Base-by-base conservation (phyloP, 2,329 filamentous ascomycete species). In the Colletotrichum gloeosporioides region DNA sequence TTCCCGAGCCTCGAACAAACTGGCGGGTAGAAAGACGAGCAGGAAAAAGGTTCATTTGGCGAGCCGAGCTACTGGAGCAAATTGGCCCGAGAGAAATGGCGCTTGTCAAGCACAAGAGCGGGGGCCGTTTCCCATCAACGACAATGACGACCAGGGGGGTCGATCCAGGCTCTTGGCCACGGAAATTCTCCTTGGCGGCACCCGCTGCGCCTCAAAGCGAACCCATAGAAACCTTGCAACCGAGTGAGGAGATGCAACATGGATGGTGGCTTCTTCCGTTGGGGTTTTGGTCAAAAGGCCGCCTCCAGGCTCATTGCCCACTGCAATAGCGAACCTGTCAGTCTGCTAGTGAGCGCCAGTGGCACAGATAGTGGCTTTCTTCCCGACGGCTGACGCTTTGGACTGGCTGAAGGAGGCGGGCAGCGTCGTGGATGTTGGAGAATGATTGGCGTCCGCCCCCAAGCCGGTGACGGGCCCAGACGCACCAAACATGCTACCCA, bases 81-180 rank as follows among this genome's bases (percentile, higher is more conserved):
- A 73, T 75, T 75, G 63, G 39, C 55, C 53, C 63, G 62, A 62
- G 55, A 63, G 53, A 75, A 71, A 66, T 65, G 67, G 68, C 64
- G 55, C 71, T 59, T 73, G 71, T 69, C 71, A 73, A 27, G 68
- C 69, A 70, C 36, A 62, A n/a, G 27, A 70, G 68, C 55, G 68
- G 68, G 63, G 68, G 36, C 18, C 68, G 57, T 70, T 70, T 70
- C 68, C 57, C 27, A 63, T 70, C 68, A 70, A 70, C 53, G 63
- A 53, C 49, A 68, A 57, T 31, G 59, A 62, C 59, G 59, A 62
- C 34, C 27, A 22, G 44, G 57, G 53, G 55, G 57, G 34, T 63
- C 25, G 55, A 63, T 70, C 55, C 55, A 70, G 55, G 68, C 44
- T 57, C 44, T 69, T 62, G 44, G 71, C 64, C n/a, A 76, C 64